phyloP scores from a whole-genome alignment of 495 filamentous ascomycete genomes.

The Neurospora sp. region DNA sequence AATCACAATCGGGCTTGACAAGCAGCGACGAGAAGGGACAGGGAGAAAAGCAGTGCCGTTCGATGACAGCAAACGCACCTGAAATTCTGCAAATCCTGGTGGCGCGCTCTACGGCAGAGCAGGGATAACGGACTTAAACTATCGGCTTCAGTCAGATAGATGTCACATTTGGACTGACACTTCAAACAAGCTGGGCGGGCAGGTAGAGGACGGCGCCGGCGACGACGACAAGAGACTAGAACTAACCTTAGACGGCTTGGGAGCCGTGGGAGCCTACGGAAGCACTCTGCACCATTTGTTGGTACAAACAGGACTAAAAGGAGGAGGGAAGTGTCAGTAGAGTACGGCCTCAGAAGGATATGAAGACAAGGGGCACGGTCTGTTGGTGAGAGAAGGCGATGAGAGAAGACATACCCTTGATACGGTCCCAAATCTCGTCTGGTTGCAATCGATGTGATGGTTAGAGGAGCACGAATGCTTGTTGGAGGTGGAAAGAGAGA shows the following conservation, averaged over 20 bases:
- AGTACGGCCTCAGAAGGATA: background rate
- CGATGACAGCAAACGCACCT: background rate
- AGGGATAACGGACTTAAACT: background rate
- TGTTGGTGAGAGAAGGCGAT: background rate
- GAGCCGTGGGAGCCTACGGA: background rate
- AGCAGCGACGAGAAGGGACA: too few species aligned
- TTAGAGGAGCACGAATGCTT: background rate
- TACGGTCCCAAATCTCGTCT: background rate
- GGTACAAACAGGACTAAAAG: background rate
- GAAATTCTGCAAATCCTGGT: background rate
- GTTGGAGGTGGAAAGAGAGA: background rate
- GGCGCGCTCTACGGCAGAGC: background rate
- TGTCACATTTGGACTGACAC: background rate
- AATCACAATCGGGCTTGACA: background rate
- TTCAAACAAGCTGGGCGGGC: background rate
- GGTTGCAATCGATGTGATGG: background rate
- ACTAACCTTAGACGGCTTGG: background rate
- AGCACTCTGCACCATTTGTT: background rate
- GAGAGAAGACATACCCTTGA: background rate
- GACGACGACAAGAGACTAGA: background rate
- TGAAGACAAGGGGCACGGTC: background rate
- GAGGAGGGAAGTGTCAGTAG: background rate
- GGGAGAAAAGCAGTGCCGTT: too few species aligned
- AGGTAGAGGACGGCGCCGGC: background rate
- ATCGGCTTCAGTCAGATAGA: background rate